Conservation (phyloP, 2,329 filamentous ascomycete species). For the Exophiala sideris region DNA sequence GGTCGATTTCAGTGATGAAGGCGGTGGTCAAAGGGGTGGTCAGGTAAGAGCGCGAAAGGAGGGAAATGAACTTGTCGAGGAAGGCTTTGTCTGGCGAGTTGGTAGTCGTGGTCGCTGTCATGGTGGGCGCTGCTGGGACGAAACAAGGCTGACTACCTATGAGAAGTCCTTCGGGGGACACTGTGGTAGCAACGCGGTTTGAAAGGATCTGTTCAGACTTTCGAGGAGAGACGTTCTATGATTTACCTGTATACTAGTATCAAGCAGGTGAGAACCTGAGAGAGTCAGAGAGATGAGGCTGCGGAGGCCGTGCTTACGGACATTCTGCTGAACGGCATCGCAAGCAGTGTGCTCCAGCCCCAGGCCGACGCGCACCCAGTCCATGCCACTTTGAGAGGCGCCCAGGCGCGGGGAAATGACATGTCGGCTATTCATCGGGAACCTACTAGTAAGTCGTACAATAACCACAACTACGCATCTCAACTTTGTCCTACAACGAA, state of each 20-base stretch:
- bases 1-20: constrained; percentile 29
- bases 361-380: background rate
- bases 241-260: too few relatives aligned
- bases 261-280: too few relatives aligned
- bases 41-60: constrained; percentile 24
- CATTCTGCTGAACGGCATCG: background rate
- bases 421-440: too few relatives aligned
- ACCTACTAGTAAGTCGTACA: background rate
- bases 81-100: constrained; percentile 18
- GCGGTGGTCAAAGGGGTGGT: constrained; percentile 27
- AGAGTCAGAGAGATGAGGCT: too few relatives aligned
- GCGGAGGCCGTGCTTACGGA: constrained; percentile 8
- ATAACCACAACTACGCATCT: background rate
- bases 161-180: background rate
- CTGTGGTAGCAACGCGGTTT: too few relatives aligned
- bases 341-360: background rate
- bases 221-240: too few relatives aligned
- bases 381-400: too few relatives aligned
- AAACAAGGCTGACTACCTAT: background rate
- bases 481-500: too few relatives aligned
- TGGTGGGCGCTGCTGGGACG: constrained; percentile 1
- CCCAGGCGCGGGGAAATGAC: too few relatives aligned
- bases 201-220: too few relatives aligned
- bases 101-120: constrained; percentile 12
- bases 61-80: constrained; percentile 26